phyloP scores from a whole-genome alignment of 306 rosid species.

The Medicago ruthenica region DNA sequence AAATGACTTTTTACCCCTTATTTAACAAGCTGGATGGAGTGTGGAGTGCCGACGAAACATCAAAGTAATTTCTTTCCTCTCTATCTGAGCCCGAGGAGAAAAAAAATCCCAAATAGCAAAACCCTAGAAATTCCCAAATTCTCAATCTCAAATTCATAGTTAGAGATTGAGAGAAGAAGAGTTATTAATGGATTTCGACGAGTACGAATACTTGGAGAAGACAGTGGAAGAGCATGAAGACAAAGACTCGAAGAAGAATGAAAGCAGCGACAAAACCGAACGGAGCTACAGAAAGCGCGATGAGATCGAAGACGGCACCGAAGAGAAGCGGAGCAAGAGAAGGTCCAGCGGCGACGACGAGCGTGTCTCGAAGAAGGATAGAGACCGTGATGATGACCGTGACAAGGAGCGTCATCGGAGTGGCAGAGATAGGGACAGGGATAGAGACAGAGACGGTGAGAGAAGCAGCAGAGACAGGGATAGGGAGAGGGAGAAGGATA shows the following conservation, averaged over 20 bases:
- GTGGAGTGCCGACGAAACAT: neutral
- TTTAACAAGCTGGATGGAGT: neutral
- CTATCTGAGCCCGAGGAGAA: neutral
- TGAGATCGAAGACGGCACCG: slow-evolving; percentile 57
- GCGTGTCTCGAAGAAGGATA: slow-evolving; percentile 65
- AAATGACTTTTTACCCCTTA: neutral
- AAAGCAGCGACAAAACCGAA: slow-evolving; percentile 59
- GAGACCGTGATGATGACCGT: slow-evolving; percentile 55
- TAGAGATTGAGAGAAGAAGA: slow-evolving; percentile 8
- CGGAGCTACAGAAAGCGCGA: slow-evolving; percentile 79
- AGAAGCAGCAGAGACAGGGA: slow-evolving; percentile 45
- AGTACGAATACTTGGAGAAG: slow-evolving; percentile 96
- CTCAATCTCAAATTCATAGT: slow-evolving; percentile 18
- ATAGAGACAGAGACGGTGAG: slow-evolving; percentile 39
- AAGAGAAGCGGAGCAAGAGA: slow-evolving; percentile 63
- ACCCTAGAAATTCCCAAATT: slow-evolving; percentile 51
- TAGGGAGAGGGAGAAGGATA: slow-evolving; percentile 35
- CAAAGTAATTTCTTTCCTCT: slow-evolving; percentile 7
- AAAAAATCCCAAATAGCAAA: slow-evolving; percentile 32
- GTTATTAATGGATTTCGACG: slow-evolving; percentile 83
- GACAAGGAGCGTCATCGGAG: slow-evolving; percentile 63
- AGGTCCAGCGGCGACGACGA: slow-evolving; percentile 59
- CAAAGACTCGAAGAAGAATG: slow-evolving; percentile 62
- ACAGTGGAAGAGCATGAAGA: slow-evolving; percentile 82
- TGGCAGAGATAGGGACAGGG: slow-evolving; percentile 43